phyloP scores from a whole-genome alignment of 2,329 filamentous ascomycete genomes.

The Alternaria rosae region DNA sequence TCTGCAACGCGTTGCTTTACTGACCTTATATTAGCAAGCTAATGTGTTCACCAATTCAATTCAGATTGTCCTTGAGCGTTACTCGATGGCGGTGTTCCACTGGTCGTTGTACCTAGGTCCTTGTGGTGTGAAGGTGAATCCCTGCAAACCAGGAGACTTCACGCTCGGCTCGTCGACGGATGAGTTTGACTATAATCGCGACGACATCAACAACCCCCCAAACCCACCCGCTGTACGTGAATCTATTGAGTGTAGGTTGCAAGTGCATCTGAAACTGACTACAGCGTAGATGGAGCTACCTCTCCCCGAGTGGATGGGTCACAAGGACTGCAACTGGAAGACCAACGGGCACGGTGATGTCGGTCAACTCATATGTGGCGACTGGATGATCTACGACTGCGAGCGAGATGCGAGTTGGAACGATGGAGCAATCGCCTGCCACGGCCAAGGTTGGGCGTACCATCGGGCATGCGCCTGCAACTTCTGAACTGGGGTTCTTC shows the following conservation, averaged over 20 bases:
- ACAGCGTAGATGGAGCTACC: not conserved
- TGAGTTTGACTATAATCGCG: not conserved
- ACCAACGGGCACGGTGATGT: not conserved
- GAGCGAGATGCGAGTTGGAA: not conserved
- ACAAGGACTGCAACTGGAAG: not conserved
- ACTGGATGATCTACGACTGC: not conserved
- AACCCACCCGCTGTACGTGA: not conserved
- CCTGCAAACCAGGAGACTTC: not conserved
- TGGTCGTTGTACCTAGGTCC: not conserved
- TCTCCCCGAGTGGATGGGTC: no score
- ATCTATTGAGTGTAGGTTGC: not conserved
- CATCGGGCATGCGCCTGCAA: not conserved
- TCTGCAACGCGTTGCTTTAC: not conserved
- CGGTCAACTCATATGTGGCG: not conserved
- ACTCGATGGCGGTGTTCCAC: not conserved
- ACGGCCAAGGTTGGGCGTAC: not conserved
- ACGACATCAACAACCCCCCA: not conserved
- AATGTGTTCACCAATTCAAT: not conserved
- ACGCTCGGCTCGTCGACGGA: not conserved
- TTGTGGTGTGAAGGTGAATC: not conserved
- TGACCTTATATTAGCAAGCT: not conserved
- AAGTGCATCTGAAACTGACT: not conserved
- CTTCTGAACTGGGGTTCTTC: not conserved
- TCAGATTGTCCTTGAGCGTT: not conserved
- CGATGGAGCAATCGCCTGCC: not conserved